Evolutionary conservation across 257 asterid species (phyloP), one percentile per base, ranked within the genome.

Genomic region (Solanum bulbocastanum): DNA sequence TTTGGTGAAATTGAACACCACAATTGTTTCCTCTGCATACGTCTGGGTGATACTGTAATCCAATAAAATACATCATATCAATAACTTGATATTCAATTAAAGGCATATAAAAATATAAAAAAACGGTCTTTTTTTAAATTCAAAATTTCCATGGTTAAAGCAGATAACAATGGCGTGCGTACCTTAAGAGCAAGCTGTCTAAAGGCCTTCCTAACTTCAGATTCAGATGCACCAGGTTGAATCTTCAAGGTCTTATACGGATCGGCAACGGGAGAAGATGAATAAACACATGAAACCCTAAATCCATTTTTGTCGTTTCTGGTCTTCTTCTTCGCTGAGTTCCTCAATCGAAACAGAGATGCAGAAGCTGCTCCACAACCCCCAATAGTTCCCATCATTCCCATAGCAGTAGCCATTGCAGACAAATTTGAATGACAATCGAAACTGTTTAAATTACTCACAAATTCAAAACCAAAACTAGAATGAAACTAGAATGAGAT

Each of bases 21-120:
- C 92, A 90, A 82, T 94, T 89, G 88, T 84, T 95, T 89, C 91
- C 99, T 92, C 93, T 93, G 92, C 98, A 96, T 4, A 96, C 99
- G 88, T 96, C 99, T 2, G 99, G 99, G 88, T 96, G 99, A 89
- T 96, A 96, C 99, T 96, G 98, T 91, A 93, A 85, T 72, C 56
- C 42, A 73, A 46, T 20, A 25, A 68, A 85, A 68, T 11, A 66
- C 18, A 16, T 44, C 4, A n/a, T 49, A 1, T 82, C 30, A 30
- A 81, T 81, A 9, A 20, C 46, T 35, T 71, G 25, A 42, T 0
- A 58, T 58, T 25, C 35, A 30, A 69, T 7, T 2, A 10, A n/a
- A 62, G 0, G 36, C 35, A 66, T 25, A 66, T 25, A 66, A 11
- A 66, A 5, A 56, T 1, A 56, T 1, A 1, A 56, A 1, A 56